Base-by-base conservation (phyloP, 2,329 filamentous ascomycete genomes). In the Alternaria hordeiaustralica region DNA sequence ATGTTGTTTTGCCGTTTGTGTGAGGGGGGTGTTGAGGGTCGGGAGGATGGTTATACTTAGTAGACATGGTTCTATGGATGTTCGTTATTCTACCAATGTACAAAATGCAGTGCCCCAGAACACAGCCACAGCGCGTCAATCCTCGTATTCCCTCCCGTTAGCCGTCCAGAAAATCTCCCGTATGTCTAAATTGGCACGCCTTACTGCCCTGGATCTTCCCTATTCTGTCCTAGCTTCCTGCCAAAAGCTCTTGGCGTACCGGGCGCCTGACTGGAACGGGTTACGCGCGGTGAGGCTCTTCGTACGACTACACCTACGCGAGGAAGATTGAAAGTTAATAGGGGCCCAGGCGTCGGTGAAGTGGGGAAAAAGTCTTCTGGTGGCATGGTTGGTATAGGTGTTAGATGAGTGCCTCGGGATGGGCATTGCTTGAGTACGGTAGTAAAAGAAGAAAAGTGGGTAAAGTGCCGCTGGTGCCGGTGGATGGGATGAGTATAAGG, bases 1-100 rank as follows among this genome's bases (percentile, higher is more conserved):
- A 61, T 33, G 53, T 61, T 26, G 58, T 61, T 11, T 21, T 64
- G 41, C 58, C 54, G 44, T 53, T 61, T 55, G 59, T 61, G 12
- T 45, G 44, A 25, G 20, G 20, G 15, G 43, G 18, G 8, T 36
- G 33, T 36, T 33, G 30, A 30, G 2, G 28, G 28, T 30, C 4
- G 26, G 20, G 18, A 51, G 13, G 28, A n/a, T 36, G 33, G 13
- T n/a, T n/a, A n/a, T 36, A 36, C 33, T 6, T 36, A 36, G 33
- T 4, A 36, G 33, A 36, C 7, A n/a, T 36, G 13, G 13, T 15
- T 36, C 33, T n/a, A 36, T 36, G 13, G 13, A 36, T 36, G 33
- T 36, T 36, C 33, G 15, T n/a, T 36, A 36, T n/a, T 36, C 5
- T 10, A n/a, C 33, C 33, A 36, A 36, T 36, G 15, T 36, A 36